Conservation (phyloP, 2,329 filamentous ascomycete genomes). For the Lomentospora prolificans region DNA sequence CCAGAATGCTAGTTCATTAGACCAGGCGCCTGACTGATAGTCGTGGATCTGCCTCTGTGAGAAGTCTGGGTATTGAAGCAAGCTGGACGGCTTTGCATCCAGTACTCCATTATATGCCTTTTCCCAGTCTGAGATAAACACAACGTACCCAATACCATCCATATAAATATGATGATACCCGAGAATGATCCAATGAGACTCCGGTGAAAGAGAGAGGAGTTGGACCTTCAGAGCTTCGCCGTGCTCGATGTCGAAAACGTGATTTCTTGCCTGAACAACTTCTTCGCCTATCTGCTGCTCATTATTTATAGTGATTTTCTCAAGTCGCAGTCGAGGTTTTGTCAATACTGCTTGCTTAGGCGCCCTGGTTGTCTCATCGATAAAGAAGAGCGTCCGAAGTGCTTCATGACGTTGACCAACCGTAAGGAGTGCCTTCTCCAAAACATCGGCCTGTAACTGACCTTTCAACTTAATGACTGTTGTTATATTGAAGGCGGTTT, state of each 20-base stretch:
- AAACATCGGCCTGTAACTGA: conserved; percentile 16
- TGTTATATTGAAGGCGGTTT: conserved; percentile 29
- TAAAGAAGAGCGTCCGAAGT: conserved; percentile 22
- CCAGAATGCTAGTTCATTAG: conserved; percentile 16
- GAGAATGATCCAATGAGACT: conserved; percentile 30
- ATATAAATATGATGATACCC: conserved; percentile 40
- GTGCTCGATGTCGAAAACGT: conserved; percentile 27
- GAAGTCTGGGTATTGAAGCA: conserved; percentile 27
- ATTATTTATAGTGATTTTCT: background rate
- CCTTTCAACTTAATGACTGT: conserved; percentile 21
- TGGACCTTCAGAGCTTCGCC: conserved; percentile 23
- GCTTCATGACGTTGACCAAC: conserved; percentile 22
- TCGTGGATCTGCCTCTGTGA: conserved; percentile 21
- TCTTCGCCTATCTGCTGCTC: conserved; percentile 16
- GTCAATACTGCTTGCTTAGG: conserved; percentile 11
- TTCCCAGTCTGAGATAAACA: conserved; percentile 34
- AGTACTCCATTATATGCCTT: conserved; percentile 27
- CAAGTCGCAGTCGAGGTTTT: conserved; percentile 11
- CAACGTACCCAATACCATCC: conserved; percentile 35
- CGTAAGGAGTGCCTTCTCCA: conserved; percentile 22
- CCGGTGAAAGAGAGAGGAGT: conserved; percentile 23
- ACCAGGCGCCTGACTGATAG: conserved; percentile 14
- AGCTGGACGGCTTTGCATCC: conserved; percentile 11
- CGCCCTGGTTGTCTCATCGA: conserved; percentile 11
- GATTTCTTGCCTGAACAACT: conserved; percentile 19